phyloP scores from a whole-genome alignment of 2,329 filamentous ascomycete species.

The Verticillium alfalfae region DNA sequence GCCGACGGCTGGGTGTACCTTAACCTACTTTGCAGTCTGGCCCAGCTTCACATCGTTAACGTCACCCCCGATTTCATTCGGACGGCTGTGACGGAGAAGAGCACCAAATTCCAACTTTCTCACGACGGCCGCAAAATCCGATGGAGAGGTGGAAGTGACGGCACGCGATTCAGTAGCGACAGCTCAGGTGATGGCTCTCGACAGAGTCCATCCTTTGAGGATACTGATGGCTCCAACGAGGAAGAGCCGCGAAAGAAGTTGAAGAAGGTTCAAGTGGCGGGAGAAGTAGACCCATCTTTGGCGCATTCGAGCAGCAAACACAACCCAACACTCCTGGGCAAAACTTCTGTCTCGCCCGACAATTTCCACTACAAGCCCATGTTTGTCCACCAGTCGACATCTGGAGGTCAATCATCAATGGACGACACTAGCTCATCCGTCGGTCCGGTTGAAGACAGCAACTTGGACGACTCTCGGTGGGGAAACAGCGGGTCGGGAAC shows the following conservation, averaged over 20 bases:
- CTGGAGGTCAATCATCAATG: slow-evolving; percentile 38
- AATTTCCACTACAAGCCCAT: slow-evolving; percentile 61
- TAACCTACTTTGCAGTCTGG: slow-evolving; percentile 74
- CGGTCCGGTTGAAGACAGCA: slow-evolving; percentile 41
- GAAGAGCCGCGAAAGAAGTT: slow-evolving; percentile 37
- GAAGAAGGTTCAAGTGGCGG: slow-evolving; percentile 29
- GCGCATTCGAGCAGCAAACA: slow-evolving; percentile 26
- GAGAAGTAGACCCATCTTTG: slow-evolving; percentile 21
- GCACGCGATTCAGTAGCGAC: slow-evolving; percentile 62
- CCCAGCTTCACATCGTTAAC: slow-evolving; percentile 79
- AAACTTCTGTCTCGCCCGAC: slow-evolving; percentile 31
- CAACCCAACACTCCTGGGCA: slow-evolving; percentile 30
- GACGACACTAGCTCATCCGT: slow-evolving; percentile 46
- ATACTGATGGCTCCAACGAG: slow-evolving; percentile 36
- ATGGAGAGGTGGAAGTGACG: slow-evolving; percentile 66
- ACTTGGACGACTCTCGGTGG: slow-evolving; percentile 40
- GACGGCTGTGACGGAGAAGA: slow-evolving; percentile 63
- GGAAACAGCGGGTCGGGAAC: slow-evolving; percentile 41
- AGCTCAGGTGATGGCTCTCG: slow-evolving; percentile 45
- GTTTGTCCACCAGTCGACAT: slow-evolving; percentile 46
- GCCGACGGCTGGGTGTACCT: slow-evolving; percentile 76
- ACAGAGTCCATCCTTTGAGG: slow-evolving; percentile 43
- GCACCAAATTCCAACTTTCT: slow-evolving; percentile 72
- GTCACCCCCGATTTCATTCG: slow-evolving; percentile 75
- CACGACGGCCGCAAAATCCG: slow-evolving; percentile 72